Evolutionary conservation across 2,329 filamentous ascomycete genomes (phyloP).

Genomic region (Trichophyton mentagrophytes): DNA sequence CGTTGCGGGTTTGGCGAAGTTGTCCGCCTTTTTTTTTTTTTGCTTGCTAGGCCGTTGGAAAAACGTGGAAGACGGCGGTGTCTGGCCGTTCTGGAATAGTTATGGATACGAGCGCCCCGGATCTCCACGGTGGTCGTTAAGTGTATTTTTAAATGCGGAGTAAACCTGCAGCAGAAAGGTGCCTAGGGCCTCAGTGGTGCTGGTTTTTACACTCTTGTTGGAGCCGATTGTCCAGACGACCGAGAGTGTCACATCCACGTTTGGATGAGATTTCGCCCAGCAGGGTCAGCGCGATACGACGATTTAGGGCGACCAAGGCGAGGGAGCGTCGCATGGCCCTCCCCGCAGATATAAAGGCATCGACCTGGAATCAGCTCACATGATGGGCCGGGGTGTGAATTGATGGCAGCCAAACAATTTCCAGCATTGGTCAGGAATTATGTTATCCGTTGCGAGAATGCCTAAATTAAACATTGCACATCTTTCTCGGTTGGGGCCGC

Average conservation of each 20-base stretch:
- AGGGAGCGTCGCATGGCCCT: neutral
- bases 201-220: neutral
- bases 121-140: neutral
- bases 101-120: conserved; percentile 2
- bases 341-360: neutral
- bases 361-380: neutral
- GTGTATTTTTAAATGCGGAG: conserved; percentile 1
- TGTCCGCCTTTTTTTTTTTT: neutral
- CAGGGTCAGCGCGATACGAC: neutral
- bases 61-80: neutral
- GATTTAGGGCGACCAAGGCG: neutral
- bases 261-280: neutral
- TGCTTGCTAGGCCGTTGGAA: neutral
- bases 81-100: neutral
- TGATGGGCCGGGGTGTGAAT: neutral
- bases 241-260: neutral
- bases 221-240: neutral
- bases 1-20: neutral
- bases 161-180: neutral
- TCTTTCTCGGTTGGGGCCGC: conserved; percentile 1
- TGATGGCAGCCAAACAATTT: conserved; percentile 1
- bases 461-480: neutral
- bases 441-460: neutral
- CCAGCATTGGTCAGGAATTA: conserved; percentile 1
- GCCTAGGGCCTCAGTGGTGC: neutral